Evolutionary conservation across 2,329 filamentous ascomycete species (phyloP).

Genomic region (Arthrobotrys pseudoclavata): DNA sequence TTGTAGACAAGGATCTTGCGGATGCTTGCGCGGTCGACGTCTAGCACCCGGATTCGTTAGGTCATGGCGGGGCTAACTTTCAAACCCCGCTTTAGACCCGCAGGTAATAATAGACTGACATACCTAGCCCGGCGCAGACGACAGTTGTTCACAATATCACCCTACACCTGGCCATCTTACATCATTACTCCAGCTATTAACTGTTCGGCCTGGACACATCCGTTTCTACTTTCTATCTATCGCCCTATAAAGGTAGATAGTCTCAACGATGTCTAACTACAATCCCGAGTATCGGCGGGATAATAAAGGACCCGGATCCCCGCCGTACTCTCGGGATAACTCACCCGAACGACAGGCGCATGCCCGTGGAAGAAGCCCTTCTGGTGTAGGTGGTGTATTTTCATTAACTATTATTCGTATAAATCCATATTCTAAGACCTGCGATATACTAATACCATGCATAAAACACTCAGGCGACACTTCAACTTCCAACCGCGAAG

Average conservation of each 20-base stretch:
- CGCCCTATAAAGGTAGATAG: too few relatives aligned
- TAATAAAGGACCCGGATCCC: conserved; percentile 26
- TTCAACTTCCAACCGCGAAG: conserved; percentile 43
- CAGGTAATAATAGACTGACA: conserved; percentile 10
- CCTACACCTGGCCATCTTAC: conserved; percentile 4
- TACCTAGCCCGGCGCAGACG: conserved; percentile 30
- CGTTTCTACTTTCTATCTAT: neutral
- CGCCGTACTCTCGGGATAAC: conserved; percentile 52
- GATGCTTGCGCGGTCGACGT: conserved; percentile 19
- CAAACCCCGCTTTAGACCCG: conserved; percentile 17
- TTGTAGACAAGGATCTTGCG: conserved; percentile 22
- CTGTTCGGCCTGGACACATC: neutral
- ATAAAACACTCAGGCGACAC: conserved; percentile 21
- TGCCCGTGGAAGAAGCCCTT: conserved; percentile 34
- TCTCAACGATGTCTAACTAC: conserved; percentile 56
- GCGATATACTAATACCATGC: neutral
- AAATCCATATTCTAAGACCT: neutral
- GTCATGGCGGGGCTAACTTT: conserved; percentile 24
- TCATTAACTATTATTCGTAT: neutral
- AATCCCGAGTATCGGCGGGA: conserved; percentile 53
- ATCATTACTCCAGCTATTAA: conserved; percentile 7
- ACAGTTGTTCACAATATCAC: conserved; percentile 6
- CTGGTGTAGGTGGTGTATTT: conserved; percentile 32
- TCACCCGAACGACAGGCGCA: conserved; percentile 40
- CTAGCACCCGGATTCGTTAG: conserved; percentile 13